Base-by-base conservation (phyloP, 2,329 filamentous ascomycete species). In the Penicillium sp. region DNA sequence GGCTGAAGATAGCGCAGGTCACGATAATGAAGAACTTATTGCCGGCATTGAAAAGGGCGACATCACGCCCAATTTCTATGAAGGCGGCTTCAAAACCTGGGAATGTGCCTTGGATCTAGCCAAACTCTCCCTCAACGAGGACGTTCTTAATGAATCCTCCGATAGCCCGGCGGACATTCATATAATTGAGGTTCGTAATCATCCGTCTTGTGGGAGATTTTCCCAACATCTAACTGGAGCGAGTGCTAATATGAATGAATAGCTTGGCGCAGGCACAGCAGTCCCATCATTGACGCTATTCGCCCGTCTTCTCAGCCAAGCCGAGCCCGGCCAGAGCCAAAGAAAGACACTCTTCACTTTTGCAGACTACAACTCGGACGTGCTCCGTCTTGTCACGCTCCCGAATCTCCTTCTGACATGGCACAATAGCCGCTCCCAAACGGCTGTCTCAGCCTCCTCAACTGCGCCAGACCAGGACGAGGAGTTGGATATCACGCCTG, bases 81-180 rank as follows among this genome's bases (percentile, higher is more conserved):
- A 88, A 74, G 86, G 86, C 60, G 86, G 86, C 6, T 87, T 87
- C 75, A 88, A 88, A 68, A 88, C 85, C 19, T 88, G 86, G 86
- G 86, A 88, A 73, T 87, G 85, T 70, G 82, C 84, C 12, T 63
- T 86, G 42, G 85, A 88, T 64, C 77, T 88, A 13, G 84, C 82
- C 0, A 79, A 75, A 54, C 60, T 73, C 46, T 60, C 71, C 33
- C 53, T 59, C 21, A 54, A 43, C 15, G 67, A 71, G 31, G 57
- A 65, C 38, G 42, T 50, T 10, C 47, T 59, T 17, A 57, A 43
- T 17, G 61, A 62, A 25, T 50, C 45, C 10, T 19, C 56, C 40
- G 59, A 56, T 19, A 51, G 54, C 9, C 59, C 62, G 37, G 54
- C 35, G 9, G 61, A 68, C 21, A 70, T 79, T 48, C 81, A 84